Evolutionary conservation across 2,329 filamentous ascomycete genomes (phyloP), one percentile per base, ranked within the genome.

Genomic region (Fusarium sp.): DNA sequence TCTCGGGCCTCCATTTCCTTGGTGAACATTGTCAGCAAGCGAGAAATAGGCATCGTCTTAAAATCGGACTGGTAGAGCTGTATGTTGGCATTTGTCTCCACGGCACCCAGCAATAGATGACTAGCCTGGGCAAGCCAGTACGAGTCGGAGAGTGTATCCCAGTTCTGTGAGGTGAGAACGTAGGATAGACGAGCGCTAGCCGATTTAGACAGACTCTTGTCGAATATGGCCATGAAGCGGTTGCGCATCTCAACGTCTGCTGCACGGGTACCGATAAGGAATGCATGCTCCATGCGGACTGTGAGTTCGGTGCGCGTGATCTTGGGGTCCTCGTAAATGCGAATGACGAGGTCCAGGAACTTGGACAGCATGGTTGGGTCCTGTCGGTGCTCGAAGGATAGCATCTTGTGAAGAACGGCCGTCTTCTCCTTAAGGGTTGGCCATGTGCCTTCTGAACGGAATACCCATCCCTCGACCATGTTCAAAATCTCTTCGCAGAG

Each of bases 381-480:
- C 28, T 87, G 82, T 41, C 96, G 88, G 60, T 93, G 89, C 80
- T 99, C 96, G 73, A 99, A 99, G 0, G 94, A 90, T 18, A 98
- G 84, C 96, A 99, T 99, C 82, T 99, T 99, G 75, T 97, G 94
- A n/a, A 99, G 83, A 2, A 99, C 96, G 2, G 97, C 97, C 1
- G 95, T 98, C 84, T 99, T 99, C 81, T 99, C 97, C 79, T 99
- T 99, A 3, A 99, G 86, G 0, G 96, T 99, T 1, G 96, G 96
- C 86, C 96, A 98, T 3, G 94, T 96, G 69, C 97, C 96, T 62
- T 93, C 94, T 0, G 93, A 96, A 70, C 93, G 89, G 84, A 99
- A 99, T 8, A 99, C 93, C 97, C 97, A 99, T 31, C 86, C 88
- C 78, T 98, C 95, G 6, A 98, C 95, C 88, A 99, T 95, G 52